Base-by-base conservation (phyloP, 495 filamentous ascomycete species). In the Extremus antarcticus region DNA sequence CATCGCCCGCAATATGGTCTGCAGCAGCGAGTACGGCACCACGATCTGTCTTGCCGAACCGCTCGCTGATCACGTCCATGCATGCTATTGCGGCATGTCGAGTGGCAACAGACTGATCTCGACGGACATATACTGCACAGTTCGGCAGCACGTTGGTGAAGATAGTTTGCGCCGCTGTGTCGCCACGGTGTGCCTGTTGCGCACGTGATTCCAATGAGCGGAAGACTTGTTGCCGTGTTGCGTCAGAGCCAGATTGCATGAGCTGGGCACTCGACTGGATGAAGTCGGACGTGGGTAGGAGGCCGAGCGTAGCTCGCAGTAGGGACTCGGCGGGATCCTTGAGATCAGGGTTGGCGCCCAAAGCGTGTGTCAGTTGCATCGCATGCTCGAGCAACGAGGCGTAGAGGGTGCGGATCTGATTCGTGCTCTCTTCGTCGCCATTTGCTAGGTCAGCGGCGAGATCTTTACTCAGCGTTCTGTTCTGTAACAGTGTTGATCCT, bases 51-150 rank as follows among this genome's bases (percentile, higher is more conserved):
- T 90, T 91, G 51, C 92, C 92, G 65, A 94, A 95, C 65, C 87
- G 87, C 69, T 94, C 88, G 9, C 86, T 79, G 50, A 97, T 90
- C 61, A 84, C 83, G 70, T 95, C 88, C 47, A 95, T 85, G 63
- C 92, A 97, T 39, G 79, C 77, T 40, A 97, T 76, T 3, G 90
- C 86, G 24, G 83, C 84, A 60, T 84, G 84, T 68, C 88, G 91
- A 63, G 92, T 79, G 35, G 80, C 73, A 40, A 80, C 76, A 78
- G 50, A 47, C 20, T 79, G 71, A 21, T 85, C 84, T 11, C 84
- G 78, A 46, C 83, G 73, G 39, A 97, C 76, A 23, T 94, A 84
- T 19, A 75, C 73, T 2, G 84, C 83, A 54, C 95, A 72, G 58
- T 81, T 82, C 10, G 87, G 82, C 59, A 94, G 65, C 74, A 95